These are phyloP conservation scores for Diaporthe humulicola DNA, from an alignment of 2,329 filamentous ascomycete species.

Conservation along the genomic window DNA sequence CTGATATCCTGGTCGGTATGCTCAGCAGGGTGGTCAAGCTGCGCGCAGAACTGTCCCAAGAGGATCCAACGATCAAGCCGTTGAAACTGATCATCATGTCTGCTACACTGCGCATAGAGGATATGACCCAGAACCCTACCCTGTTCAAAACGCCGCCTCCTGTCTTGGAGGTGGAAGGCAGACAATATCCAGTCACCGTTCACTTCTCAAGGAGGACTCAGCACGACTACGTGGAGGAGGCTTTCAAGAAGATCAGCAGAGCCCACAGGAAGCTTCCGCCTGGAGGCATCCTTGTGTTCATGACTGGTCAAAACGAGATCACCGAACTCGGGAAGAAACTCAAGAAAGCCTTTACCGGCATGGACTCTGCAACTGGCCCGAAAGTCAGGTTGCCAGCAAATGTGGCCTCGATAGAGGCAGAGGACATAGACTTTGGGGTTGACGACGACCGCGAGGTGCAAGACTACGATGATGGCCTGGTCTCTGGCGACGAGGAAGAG, in stretches of 20 bases:
- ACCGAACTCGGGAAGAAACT: slow-evolving; percentile 83
- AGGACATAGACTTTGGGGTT: slow-evolving; percentile 87
- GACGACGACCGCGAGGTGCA: slow-evolving; percentile 71
- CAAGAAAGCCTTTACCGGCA: slow-evolving; percentile 74
- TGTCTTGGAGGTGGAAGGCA: slow-evolving; percentile 88
- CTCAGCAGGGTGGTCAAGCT: slow-evolving; percentile 92
- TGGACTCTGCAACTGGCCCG: slow-evolving; percentile 69
- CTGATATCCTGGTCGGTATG: slow-evolving; percentile 98
- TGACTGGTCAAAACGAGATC: slow-evolving; percentile 96
- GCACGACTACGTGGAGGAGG: slow-evolving; percentile 91
- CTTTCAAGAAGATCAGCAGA: slow-evolving; percentile 86
- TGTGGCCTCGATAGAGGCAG: slow-evolving; percentile 84
- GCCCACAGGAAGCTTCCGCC: slow-evolving; percentile 92
- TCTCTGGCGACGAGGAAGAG: slow-evolving; percentile 72
- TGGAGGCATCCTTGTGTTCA: slow-evolving; percentile 92
- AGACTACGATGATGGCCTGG: slow-evolving; percentile 70
- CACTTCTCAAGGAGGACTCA: slow-evolving; percentile 90
- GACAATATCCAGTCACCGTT: slow-evolving; percentile 89
- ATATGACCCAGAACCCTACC: slow-evolving; percentile 86
- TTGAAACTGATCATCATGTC: slow-evolving; percentile 99
- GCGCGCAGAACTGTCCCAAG: slow-evolving; percentile 78
- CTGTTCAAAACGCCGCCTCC: slow-evolving; percentile 86
- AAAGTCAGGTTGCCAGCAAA: slow-evolving; percentile 82
- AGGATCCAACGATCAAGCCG: slow-evolving; percentile 79
- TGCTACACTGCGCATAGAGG: slow-evolving; percentile 89